Conservation (phyloP, 73 alveolate species). For the Paramecium octaurelia region DNA sequence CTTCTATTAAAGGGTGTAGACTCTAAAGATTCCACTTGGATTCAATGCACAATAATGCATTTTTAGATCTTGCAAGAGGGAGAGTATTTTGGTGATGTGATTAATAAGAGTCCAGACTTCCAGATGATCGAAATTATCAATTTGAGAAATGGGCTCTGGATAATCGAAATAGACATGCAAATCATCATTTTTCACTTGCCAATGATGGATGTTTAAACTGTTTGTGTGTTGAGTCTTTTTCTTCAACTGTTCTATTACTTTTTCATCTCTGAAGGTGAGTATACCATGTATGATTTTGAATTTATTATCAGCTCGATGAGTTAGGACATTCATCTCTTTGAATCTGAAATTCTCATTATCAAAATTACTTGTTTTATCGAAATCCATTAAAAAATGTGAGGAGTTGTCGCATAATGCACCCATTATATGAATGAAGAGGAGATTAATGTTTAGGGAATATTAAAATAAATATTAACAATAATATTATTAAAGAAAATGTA, state of each 20-base stretch:
- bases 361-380: not conserved
- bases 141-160: not conserved
- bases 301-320: not conserved
- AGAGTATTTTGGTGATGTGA: not conserved
- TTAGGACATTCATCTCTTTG: not conserved
- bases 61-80: not conserved
- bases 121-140: not conserved
- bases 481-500: not conserved
- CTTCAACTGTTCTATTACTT: not conserved
- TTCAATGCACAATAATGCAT: not conserved
- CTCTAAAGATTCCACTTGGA: conserved; percentile 37
- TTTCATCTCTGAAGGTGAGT: not conserved
- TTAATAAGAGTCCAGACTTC: not conserved
- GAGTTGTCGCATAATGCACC: not conserved
- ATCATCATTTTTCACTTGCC: not conserved
- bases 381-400: not conserved
- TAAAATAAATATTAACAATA: not conserved
- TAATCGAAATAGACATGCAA: not conserved
- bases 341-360: not conserved
- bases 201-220: not conserved
- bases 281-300: not conserved
- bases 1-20: not conserved
- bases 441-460: not conserved
- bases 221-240: not conserved
- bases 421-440: not conserved